Base-by-base conservation (phyloP, 2,329 filamentous ascomycete genomes). In the Dothistroma pini region DNA sequence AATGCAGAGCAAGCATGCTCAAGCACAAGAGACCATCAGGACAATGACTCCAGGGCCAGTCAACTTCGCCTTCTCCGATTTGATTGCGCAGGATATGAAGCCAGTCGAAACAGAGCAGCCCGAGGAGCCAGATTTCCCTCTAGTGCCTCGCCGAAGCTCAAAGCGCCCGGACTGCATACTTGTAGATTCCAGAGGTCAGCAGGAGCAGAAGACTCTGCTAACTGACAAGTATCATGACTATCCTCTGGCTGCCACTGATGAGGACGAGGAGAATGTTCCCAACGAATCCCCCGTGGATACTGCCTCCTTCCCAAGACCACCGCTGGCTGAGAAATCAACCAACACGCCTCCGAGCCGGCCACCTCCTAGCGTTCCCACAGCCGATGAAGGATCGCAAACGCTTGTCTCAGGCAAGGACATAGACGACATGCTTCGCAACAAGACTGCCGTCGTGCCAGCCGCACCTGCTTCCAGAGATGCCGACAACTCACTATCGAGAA, bases 361-460 rank as follows among this genome's bases (percentile, higher is more conserved):
- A 29, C 32, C 58, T 12, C 61, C 59, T 8, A 22, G n/a, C 21
- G 25, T 61, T 48, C 59, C 63, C 3, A 69, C 71, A 66, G 57
- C 81, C 21, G 91, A 96, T 69, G 88, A 89, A 66, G 85, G 87
- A 57, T 89, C 89, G 14, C 93, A 97, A 76, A 97, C 93, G 25
- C 82, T 88, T 44, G 80, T 97, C 32, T 96, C 91, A n/a, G 85
- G 90, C 0, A 85, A 89, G 54, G 87, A 89, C 59, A 91, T 96
- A 65, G 92, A 96, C 67, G 83, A 86, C 58, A 81, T 96, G 70
- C 77, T 96, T 59, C 83, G 83, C 66, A 80, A 82, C 57, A 86
- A 84, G 68, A 73, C 44, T 38, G 57, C 54, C 11, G 49, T 59
- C 3, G 51, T 56, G 14, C 64, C 62, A 51, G 56, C 25, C 54